Evolutionary conservation across 208 protist genomes (phyloP), one percentile per base, ranked within the genome.

Genomic region (Tritrichomonas musculus): DNA sequence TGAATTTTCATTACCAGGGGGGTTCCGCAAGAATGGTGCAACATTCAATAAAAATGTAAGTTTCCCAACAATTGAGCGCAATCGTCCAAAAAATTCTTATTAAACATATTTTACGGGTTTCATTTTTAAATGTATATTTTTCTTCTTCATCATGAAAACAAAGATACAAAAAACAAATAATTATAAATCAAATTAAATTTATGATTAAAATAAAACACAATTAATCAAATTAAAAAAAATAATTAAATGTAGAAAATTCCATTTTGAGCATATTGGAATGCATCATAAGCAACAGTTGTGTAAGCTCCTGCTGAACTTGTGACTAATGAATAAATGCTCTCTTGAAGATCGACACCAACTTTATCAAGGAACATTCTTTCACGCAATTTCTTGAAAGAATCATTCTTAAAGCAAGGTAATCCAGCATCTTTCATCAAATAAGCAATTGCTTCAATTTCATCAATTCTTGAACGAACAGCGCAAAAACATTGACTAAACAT

Each of bases 381-480:
- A 50, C 36, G 49, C 14, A 95, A 36, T 69, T 94, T 93, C 60
- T 33, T 39, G n/a, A 95, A 39, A 44, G 94, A 93, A 65, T 94
- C 75, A 44, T 75, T 55, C 20, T 94, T 93, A 92, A 95, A 95
- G 55, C 94, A 95, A n/a, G n/a, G 55, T n/a, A 95, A 82, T 27
- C 20, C 69, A 55, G 33, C 57, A 49, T 72, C 36, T 5, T 1
- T 25, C 55, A 96, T 95, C 33, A 95, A n/a, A 65, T 93, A 72
- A 39, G 93, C 41, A 11, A 95, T 73, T 8, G 93, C 33, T 60
- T 95, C 33, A 53, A 96, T 82, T 65, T 69, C 27, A 75, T 95
- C 57, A 11, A 60, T 69, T 77, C 95, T 60, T 30, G 55, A 13
- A 5, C 94, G 33, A 41, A 47, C 33, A 13, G 93, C 93, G n/a